Evolutionary conservation across 2,329 filamentous ascomycete genomes (phyloP), one percentile per base, ranked within the genome.

Genomic region (Thyridium curvatum): DNA sequence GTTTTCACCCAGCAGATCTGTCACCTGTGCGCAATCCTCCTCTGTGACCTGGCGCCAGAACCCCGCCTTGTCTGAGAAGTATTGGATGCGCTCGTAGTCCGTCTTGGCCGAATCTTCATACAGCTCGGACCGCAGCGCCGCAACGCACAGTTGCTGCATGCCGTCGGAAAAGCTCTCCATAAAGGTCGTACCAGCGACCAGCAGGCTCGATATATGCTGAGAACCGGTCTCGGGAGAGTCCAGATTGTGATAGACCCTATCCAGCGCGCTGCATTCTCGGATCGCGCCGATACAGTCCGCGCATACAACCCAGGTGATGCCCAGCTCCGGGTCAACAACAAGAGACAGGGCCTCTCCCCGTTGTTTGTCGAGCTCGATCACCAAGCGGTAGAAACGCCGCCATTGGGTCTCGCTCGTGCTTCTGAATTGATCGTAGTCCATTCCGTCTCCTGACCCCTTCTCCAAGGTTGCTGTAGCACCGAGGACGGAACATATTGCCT

Each of bases 341-440:
- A 97, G 68, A 2, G 86, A 82, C 33, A 97, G 64, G 1, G 86
- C 83, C 53, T 96, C 90, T 14, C 85, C 84, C 52, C 90, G 76
- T 52, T 87, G 83, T 52, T 85, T 89, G 56, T 97, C 89, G 31
- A 98, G 67, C 56, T 95, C 90, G 12, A 86, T 72, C 14, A 94
- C 73, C 14, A 97, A 72, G 26, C 89, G 81, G 65, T 89, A 95
- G 60, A 94, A 94, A 37, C 86, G 79, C 46, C 85, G 80, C 93
- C 93, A 98, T 58, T 95, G 89, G 10, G 77, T 73, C 54, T 93
- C 84, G 38, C 84, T 81, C 26, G 86, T 81, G 28, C 71, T 67
- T 41, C 84, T 76, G 56, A 90, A 93, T 41, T 82, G 74, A 17
- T 84, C 79, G 49, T 86, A 87, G 52, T 94, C 84, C 61, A 86